Conservation (phyloP, 2,329 filamentous ascomycete genomes). For the Alternaria solani region DNA sequence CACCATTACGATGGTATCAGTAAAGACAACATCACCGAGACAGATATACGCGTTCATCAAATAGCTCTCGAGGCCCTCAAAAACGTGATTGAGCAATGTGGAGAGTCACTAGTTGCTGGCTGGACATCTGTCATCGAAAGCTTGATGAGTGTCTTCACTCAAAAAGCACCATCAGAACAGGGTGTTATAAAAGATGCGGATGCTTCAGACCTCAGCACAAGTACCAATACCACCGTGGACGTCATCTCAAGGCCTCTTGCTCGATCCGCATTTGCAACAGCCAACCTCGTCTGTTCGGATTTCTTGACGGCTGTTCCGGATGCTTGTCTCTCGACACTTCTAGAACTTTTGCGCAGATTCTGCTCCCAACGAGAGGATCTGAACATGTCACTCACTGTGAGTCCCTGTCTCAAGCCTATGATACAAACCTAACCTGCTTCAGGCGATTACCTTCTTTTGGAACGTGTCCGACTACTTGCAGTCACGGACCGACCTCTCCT, state of each 20-base stretch:
- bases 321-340: conserved; percentile 77
- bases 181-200: neutral
- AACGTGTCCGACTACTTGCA: conserved; percentile 88
- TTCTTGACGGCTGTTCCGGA: conserved; percentile 78
- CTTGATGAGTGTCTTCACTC: conserved; percentile 77
- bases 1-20: conserved; percentile 60
- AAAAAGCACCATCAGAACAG: neutral
- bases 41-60: conserved; percentile 81
- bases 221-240: conserved; percentile 20
- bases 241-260: conserved; percentile 75
- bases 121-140: conserved; percentile 89
- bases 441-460: conserved; percentile 96
- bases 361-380: conserved; percentile 89
- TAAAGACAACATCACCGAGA: conserved; percentile 66
- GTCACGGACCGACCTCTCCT: conserved; percentile 54
- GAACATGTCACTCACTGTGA: conserved; percentile 90
- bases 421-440: conserved; percentile 14
- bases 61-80: conserved; percentile 81
- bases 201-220: neutral
- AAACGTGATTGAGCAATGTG: conserved; percentile 84
- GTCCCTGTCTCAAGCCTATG: conserved; percentile 29
- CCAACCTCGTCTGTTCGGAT: conserved; percentile 94
- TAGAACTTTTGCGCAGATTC: conserved; percentile 89
- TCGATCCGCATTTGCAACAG: conserved; percentile 83
- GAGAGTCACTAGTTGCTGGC: conserved; percentile 80